phyloP scores from a whole-genome alignment of 306 rosid genomes.

The Glycine soja region DNA sequence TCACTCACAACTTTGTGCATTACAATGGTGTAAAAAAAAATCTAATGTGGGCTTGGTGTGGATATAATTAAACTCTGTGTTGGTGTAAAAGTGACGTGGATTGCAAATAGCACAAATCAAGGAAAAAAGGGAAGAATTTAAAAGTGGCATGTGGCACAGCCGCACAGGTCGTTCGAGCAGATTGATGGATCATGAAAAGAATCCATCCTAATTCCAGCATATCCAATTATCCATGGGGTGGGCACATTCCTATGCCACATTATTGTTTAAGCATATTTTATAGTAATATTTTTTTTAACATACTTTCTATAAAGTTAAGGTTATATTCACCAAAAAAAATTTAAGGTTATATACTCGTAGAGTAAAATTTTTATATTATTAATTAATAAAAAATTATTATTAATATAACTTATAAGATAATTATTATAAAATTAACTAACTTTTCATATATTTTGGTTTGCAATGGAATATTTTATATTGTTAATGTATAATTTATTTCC shows the following conservation, averaged over 20 bases:
- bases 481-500: too few species aligned
- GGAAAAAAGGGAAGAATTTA: background rate
- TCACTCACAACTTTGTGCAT: background rate
- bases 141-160: conserved; percentile 8
- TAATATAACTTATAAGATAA: too few species aligned
- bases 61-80: background rate
- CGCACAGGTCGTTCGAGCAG: background rate
- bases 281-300: too few species aligned
- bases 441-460: too few species aligned
- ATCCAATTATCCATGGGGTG: background rate
- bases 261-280: background rate
- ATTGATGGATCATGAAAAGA: conserved; percentile 27
- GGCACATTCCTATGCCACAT: conserved; percentile 5
- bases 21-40: conserved; percentile 28
- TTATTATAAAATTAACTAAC: too few species aligned
- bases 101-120: conserved; percentile 3
- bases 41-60: background rate
- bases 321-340: too few species aligned
- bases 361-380: too few species aligned
- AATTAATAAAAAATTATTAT: too few species aligned
- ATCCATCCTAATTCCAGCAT: conserved; percentile 1
- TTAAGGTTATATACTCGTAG: too few species aligned
- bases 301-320: too few species aligned
- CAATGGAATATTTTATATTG: too few species aligned
- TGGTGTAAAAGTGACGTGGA: conserved; percentile 25